A percentile compares a stretch with the other conserved stretches of the same genome.
These are phyloP conservation scores for Calycina herbarum DNA, from an alignment of 2,329 filamentous ascomycete genomes.

Conservation along the genomic window DNA sequence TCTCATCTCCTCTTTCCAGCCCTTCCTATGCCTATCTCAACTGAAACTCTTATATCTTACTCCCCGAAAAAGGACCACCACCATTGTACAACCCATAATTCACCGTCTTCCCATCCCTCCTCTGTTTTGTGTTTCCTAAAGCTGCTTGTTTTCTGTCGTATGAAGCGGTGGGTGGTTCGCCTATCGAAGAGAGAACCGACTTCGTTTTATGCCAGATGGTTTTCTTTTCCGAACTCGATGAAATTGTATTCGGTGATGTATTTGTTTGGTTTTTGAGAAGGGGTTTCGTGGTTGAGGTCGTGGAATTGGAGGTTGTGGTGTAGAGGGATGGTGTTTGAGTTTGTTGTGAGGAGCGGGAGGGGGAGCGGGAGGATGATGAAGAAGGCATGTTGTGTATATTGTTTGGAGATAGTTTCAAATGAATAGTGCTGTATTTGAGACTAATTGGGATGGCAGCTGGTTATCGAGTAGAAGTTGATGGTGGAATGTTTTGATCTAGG, in stretches of 20 bases:
- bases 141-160: slow-evolving; percentile 8
- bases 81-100: neutral
- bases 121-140: neutral
- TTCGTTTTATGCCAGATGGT: slow-evolving; percentile 6
- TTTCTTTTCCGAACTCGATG: slow-evolving; percentile 6
- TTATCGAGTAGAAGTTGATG: neutral
- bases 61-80: neutral
- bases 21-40: neutral
- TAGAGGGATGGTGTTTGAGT: neutral
- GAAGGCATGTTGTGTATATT: neutral
- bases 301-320: neutral
- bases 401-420: neutral
- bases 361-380: neutral
- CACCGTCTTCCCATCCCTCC: neutral
- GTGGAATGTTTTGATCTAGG: too few species aligned
- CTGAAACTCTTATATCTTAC: neutral
- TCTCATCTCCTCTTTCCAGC: neutral
- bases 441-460: neutral
- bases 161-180: slow-evolving; percentile 6
- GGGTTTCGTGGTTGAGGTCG: neutral
- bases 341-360: neutral
- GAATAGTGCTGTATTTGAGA: too few species aligned
- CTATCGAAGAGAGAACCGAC: neutral
- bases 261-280: neutral
- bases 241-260: neutral